A percentile compares a stretch with the other conserved stretches of the same genome.
phyloP scores from a whole-genome alignment of 1,284 basidiomycete genomes.

The Cryptococcus sp. region DNA sequence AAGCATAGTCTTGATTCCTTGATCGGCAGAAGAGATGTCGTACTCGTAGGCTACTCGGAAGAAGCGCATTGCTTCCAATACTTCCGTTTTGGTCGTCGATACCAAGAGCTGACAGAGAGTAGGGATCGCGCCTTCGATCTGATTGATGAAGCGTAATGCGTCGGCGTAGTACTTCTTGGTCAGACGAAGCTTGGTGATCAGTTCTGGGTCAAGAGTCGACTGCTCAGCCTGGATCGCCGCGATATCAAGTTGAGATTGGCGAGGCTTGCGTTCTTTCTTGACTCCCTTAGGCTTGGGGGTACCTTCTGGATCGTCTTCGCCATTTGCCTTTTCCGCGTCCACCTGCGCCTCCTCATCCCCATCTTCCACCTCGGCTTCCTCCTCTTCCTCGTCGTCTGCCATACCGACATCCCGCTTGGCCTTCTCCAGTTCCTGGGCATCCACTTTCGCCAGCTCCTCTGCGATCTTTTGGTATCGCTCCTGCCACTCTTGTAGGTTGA shows the following conservation, averaged over 20 bases:
- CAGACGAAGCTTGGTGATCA: slow-evolving; percentile 71
- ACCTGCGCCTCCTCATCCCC: slow-evolving; percentile 50
- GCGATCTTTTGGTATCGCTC: slow-evolving; percentile 62
- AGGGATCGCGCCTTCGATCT: slow-evolving; percentile 76
- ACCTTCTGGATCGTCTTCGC: slow-evolving; percentile 24
- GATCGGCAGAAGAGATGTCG: slow-evolving; percentile 73
- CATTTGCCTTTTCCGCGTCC: slow-evolving; percentile 24
- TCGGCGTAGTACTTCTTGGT: slow-evolving; percentile 86
- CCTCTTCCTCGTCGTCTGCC: slow-evolving; percentile 58
- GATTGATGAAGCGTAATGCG: slow-evolving; percentile 80
- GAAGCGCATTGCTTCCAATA: slow-evolving; percentile 93
- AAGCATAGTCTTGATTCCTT: slow-evolving; percentile 87
- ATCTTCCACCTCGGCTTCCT: slow-evolving; percentile 36
- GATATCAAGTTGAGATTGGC: slow-evolving; percentile 65
- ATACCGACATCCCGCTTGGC: slow-evolving; percentile 48
- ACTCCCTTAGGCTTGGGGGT: slow-evolving; percentile 36
- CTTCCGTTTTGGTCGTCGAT: slow-evolving; percentile 89
- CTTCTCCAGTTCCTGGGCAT: slow-evolving; percentile 59
- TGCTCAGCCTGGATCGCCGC: slow-evolving; percentile 65
- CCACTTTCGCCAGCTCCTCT: slow-evolving; percentile 62
- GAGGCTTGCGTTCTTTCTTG: slow-evolving; percentile 58
- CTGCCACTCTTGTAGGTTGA: slow-evolving; percentile 75
- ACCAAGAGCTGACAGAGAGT: slow-evolving; percentile 77
- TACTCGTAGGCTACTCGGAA: slow-evolving; percentile 85
- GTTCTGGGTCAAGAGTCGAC: slow-evolving; percentile 63